phyloP scores from a whole-genome alignment of 148 eudicot species.

The Chenopodium suecicum region DNA sequence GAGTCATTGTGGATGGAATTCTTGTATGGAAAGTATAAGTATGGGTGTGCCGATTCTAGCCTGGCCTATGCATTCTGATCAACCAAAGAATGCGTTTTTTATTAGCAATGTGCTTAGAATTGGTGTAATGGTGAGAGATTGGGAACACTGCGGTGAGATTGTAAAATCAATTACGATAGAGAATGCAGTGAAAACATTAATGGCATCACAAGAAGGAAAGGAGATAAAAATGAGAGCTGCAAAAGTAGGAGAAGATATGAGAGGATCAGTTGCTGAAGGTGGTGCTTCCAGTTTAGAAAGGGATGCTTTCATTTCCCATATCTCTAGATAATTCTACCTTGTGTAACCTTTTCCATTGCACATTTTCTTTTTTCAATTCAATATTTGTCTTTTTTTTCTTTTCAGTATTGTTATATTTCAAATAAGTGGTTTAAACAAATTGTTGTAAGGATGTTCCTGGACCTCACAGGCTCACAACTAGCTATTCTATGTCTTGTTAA shows the following conservation, averaged over 20 bases:
- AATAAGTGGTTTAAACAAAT: no score
- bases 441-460: no score
- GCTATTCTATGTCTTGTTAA: no score
- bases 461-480: no score
- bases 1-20: conserved; percentile 68
- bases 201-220: conserved; percentile 44
- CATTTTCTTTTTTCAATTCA: no score
- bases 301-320: conserved; percentile 41
- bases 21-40: conserved; percentile 51
- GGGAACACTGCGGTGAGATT: conserved; percentile 32
- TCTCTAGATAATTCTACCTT: conserved; percentile 2
- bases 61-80: conserved; percentile 72
- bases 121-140: conserved; percentile 42
- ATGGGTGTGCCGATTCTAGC: conserved; percentile 56
- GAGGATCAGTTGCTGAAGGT: conserved; percentile 31
- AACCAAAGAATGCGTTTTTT: conserved; percentile 46
- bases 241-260: conserved; percentile 26
- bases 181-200: conserved; percentile 36
- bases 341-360: no score
- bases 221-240: conserved; percentile 40
- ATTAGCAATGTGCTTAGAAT: conserved; percentile 36
- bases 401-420: not conserved
- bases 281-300: conserved; percentile 41
- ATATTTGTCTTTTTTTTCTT: no score
- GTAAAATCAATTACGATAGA: conserved; percentile 24